A percentile compares a stretch with the other conserved stretches of the same genome.
Conservation (phyloP, 1,284 basidiomycete genomes). For the Puccinia triticina region DNA sequence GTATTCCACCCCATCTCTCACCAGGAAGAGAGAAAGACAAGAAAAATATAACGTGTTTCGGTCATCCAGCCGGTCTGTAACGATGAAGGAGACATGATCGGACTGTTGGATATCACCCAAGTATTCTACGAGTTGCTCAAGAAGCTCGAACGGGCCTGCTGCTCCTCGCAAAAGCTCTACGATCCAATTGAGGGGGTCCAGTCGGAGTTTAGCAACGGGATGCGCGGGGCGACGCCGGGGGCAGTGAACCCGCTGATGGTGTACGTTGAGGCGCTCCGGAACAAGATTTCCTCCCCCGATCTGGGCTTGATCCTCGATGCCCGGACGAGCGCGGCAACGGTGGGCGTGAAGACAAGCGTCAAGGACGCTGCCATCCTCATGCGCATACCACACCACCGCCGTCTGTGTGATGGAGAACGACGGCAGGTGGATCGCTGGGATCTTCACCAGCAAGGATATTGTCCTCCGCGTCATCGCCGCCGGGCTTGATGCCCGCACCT, state of each 20-base stretch:
- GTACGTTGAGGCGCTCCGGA: conserved; percentile 91
- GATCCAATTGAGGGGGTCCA: conserved; percentile 96
- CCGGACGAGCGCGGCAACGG: conserved; percentile 89
- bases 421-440: conserved; percentile 79
- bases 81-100: conserved; percentile 97
- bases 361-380: too few relatives aligned
- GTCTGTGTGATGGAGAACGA: too few relatives aligned
- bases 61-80: conserved; percentile 79
- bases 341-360: conserved; percentile 90
- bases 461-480: conserved; percentile 97
- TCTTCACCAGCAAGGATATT: conserved; percentile 98
- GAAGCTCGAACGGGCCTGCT: conserved; percentile 96
- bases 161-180: conserved; percentile 94
- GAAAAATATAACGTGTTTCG: background rate
- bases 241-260: conserved; percentile 90
- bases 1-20: conserved; percentile 67
- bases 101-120: conserved; percentile 96
- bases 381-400: too few relatives aligned
- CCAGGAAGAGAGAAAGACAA: too few relatives aligned
- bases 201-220: conserved; percentile 83
- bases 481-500: conserved; percentile 88
- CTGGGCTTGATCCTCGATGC: conserved; percentile 93
- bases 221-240: too few relatives aligned
- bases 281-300: conserved; percentile 94
- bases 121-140: conserved; percentile 99